phyloP scores from a whole-genome alignment of 768 basidiomycete genomes.

The Lactarius vividus region DNA sequence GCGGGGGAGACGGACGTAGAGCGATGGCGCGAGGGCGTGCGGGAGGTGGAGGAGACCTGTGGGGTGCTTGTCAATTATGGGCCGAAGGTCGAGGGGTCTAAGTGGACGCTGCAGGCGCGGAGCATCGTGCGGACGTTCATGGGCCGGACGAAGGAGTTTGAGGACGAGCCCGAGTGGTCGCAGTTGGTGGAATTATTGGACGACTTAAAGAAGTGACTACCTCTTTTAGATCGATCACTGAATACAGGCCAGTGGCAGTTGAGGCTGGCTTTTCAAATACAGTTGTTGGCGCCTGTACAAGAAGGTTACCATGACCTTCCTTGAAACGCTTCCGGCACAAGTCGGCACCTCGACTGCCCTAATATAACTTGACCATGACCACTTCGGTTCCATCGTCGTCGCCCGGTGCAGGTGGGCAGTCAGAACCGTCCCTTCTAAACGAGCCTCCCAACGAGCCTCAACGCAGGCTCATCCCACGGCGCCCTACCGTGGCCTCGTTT shows the following conservation, averaged over 20 bases:
- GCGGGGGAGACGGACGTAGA: constrained; percentile 64
- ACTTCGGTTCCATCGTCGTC: background rate
- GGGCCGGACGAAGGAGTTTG: constrained; percentile 81
- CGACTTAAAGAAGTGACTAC: constrained; percentile 49
- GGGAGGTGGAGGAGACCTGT: constrained; percentile 80
- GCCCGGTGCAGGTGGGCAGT: background rate
- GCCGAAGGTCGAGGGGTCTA: constrained; percentile 53
- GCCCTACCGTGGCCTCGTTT: constrained; percentile 64
- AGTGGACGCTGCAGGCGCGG: constrained; percentile 85
- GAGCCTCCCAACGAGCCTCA: constrained; percentile 32
- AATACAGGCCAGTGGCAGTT: background rate
- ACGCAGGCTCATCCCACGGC: constrained; percentile 46
- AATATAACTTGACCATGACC: constrained; percentile 4
- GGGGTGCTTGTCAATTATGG: constrained; percentile 84
- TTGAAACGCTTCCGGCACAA: background rate
- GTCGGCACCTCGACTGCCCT: background rate
- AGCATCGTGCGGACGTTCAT: constrained; percentile 88
- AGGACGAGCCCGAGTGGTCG: constrained; percentile 85
- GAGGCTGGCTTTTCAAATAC: background rate
- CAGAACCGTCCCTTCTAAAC: background rate
- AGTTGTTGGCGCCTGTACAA: background rate
- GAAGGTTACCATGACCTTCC: background rate
- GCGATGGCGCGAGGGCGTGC: constrained; percentile 72
- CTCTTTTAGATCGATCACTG: background rate
- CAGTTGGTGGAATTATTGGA: constrained; percentile 63